Conservation (phyloP, 106 monocot genomes). For the Allium fistulosum region DNA sequence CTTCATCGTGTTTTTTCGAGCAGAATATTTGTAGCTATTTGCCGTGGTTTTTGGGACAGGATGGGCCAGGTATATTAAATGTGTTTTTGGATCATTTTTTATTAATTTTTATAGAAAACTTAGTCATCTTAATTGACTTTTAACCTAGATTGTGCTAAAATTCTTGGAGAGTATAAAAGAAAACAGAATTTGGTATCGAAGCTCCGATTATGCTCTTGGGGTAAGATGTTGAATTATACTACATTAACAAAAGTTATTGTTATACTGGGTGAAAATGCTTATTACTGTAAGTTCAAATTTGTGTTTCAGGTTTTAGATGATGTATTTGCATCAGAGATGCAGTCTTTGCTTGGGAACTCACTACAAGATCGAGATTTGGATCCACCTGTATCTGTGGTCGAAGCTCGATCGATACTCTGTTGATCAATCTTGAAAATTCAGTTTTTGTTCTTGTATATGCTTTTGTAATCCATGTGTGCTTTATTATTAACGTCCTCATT, state of each 20-base stretch:
- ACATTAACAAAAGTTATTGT: background rate
- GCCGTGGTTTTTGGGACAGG: constrained; percentile 74
- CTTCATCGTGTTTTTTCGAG: constrained; percentile 60
- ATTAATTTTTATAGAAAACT: background rate
- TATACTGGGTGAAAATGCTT: background rate
- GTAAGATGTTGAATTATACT: constrained; percentile 27
- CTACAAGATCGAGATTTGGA: constrained; percentile 73
- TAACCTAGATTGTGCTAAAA: constrained; percentile 51
- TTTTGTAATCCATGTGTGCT: background rate
- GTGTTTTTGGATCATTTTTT: background rate
- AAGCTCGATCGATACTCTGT: constrained; percentile 74
- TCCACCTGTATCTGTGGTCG: constrained; percentile 67
- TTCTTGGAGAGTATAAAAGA: constrained; percentile 92
- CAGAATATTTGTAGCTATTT: constrained; percentile 79
- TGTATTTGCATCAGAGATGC: constrained; percentile 81
- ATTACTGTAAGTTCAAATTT: background rate
- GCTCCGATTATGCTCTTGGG: constrained; percentile 66
- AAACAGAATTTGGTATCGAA: constrained; percentile 79
- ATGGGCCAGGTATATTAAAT: constrained; percentile 67
- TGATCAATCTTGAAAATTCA: constrained; percentile 10
- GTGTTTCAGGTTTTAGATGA: constrained; percentile 70
- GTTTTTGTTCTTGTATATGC: background rate
- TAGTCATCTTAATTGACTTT: background rate
- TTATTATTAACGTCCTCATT: background rate
- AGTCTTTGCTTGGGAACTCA: constrained; percentile 53